Conservation (phyloP, 2,329 filamentous ascomycete genomes). For the Colletotrichum melonis region DNA sequence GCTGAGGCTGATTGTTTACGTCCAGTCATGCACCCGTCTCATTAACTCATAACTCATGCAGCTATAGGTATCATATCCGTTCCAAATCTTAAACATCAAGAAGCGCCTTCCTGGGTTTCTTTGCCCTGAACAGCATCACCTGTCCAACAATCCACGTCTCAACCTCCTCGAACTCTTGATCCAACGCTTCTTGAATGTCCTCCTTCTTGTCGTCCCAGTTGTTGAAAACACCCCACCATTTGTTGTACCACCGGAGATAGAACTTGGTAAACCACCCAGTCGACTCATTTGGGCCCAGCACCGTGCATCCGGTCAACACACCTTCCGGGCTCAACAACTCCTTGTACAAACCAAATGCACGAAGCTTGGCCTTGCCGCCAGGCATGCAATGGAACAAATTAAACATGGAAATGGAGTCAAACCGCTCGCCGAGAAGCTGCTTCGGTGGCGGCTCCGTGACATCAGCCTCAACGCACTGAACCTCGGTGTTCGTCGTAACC, state of each 20-base stretch:
- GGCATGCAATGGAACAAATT: slow-evolving; percentile 57
- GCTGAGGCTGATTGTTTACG: neutral
- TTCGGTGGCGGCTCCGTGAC: slow-evolving; percentile 46
- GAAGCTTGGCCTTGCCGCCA: slow-evolving; percentile 43
- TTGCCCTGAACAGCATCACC: slow-evolving; percentile 51
- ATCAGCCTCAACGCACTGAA: slow-evolving; percentile 49
- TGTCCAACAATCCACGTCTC: slow-evolving; percentile 52
- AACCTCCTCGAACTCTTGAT: slow-evolving; percentile 50
- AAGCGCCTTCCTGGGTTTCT: slow-evolving; percentile 39
- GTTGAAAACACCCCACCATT: slow-evolving; percentile 47
- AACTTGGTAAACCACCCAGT: slow-evolving; percentile 41
- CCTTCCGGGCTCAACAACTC: slow-evolving; percentile 47
- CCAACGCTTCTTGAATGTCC: slow-evolving; percentile 47
- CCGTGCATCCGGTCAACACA: slow-evolving; percentile 50
- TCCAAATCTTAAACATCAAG: slow-evolving; percentile 34
- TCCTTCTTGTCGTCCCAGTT: slow-evolving; percentile 51
- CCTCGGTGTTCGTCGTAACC: slow-evolving; percentile 35
- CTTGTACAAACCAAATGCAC: slow-evolving; percentile 46
- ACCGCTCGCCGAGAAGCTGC: slow-evolving; percentile 42
- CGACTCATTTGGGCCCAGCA: slow-evolving; percentile 45
- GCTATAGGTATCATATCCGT: neutral
- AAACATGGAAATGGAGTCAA: slow-evolving; percentile 56
- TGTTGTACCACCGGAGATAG: slow-evolving; percentile 46
- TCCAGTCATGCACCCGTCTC: neutral
- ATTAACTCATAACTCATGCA: neutral